phyloP scores from a whole-genome alignment of 192 early-diverging fungal genomes.

The Coemansia sp. region DNA sequence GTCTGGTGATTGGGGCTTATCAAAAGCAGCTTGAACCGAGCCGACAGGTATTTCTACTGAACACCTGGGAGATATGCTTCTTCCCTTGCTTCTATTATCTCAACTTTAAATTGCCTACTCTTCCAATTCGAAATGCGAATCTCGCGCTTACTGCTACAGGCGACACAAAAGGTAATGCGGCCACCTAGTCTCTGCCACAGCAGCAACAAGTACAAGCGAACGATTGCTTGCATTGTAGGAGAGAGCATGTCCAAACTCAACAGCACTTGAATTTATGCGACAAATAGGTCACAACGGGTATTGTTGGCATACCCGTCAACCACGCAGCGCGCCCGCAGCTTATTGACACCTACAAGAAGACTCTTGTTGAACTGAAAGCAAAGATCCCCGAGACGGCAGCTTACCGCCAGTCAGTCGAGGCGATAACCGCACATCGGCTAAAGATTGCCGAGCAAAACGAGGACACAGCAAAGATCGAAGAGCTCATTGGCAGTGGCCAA shows the following conservation, averaged over 20 bases:
- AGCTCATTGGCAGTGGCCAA: conserved; percentile 74
- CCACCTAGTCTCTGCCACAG: neutral
- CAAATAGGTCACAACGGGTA: conserved; percentile 67
- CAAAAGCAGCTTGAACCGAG: neutral
- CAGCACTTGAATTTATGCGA: neutral
- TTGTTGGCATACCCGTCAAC: conserved; percentile 86
- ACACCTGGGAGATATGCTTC: too few species aligned
- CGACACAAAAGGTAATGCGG: conserved; percentile 42
- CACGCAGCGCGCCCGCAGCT: conserved; percentile 83
- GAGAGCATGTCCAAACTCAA: neutral
- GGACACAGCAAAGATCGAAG: conserved; percentile 75
- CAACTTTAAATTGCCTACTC: neutral
- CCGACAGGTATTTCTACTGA: neutral
- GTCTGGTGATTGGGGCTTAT: neutral
- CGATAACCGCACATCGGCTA: conserved; percentile 75
- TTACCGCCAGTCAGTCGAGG: conserved; percentile 80
- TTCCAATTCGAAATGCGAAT: conserved; percentile 29
- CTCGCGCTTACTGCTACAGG: conserved; percentile 42
- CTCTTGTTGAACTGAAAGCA: conserved; percentile 66
- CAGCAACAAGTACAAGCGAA: neutral
- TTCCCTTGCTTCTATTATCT: too few species aligned
- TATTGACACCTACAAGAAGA: conserved; percentile 77
- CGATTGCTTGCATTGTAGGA: neutral
- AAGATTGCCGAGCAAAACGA: conserved; percentile 73
- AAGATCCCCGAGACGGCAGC: conserved; percentile 74